These are phyloP conservation scores for Malus domestica DNA, from an alignment of 306 rosid genomes.

Conservation along the genomic window DNA sequence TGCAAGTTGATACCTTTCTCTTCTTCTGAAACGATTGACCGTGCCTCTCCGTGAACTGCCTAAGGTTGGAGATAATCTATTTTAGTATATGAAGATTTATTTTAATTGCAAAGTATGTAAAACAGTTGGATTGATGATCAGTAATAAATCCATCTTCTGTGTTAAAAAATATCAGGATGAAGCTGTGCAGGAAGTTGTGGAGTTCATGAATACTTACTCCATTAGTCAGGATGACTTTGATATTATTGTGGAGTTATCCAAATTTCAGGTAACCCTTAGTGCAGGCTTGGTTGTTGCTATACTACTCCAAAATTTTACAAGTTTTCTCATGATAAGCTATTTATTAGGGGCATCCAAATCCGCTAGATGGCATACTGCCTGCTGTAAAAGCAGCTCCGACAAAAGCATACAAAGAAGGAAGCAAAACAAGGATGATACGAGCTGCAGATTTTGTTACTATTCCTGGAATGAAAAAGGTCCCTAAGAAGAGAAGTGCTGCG, in stretches of 20 bases:
- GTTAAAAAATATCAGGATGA: slow-evolving; percentile 57
- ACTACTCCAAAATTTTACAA: background rate
- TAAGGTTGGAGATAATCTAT: slow-evolving; percentile 47
- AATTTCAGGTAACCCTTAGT: slow-evolving; percentile 60
- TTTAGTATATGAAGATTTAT: background rate
- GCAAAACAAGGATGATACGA: slow-evolving; percentile 61
- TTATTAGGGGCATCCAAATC: slow-evolving; percentile 76
- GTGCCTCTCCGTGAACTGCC: slow-evolving; percentile 62
- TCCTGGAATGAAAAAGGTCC: slow-evolving; percentile 74
- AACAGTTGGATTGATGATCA: background rate
- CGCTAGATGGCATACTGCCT: slow-evolving; percentile 60
- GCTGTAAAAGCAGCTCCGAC: slow-evolving; percentile 80
- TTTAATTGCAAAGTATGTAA: background rate
- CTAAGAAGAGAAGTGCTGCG: slow-evolving; percentile 84
- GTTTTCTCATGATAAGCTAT: slow-evolving; percentile 10
- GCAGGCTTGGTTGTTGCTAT: background rate
- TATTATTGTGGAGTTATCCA: slow-evolving; percentile 75
- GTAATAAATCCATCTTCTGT: slow-evolving; percentile 10
- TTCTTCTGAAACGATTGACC: slow-evolving; percentile 59
- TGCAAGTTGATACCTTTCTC: slow-evolving; percentile 68
- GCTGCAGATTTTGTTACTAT: slow-evolving; percentile 56
- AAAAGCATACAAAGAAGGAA: slow-evolving; percentile 80
- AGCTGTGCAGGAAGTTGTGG: slow-evolving; percentile 79
- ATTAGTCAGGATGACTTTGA: slow-evolving; percentile 80
- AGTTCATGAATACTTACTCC: slow-evolving; percentile 78